A percentile compares a stretch with the other conserved stretches of the same genome.
Conservation (phyloP, 2,329 filamentous ascomycete species). For the Keithomyces neogunnii region DNA sequence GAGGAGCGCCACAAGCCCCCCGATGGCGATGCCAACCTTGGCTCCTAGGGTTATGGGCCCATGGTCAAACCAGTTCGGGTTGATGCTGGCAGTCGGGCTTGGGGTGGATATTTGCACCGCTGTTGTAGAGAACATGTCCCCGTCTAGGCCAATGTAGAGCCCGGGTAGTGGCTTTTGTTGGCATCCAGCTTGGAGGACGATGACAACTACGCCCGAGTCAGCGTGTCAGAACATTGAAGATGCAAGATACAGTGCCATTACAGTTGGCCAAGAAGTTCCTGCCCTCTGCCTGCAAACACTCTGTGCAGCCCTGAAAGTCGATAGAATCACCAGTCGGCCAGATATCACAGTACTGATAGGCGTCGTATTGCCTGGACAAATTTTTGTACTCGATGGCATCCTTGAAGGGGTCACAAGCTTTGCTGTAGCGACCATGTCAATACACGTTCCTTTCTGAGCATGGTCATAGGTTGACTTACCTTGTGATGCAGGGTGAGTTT, state of each 20-base stretch:
- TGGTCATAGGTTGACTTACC: slow-evolving; percentile 24
- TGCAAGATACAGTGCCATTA: slow-evolving; percentile 14
- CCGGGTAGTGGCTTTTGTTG: slow-evolving; percentile 40
- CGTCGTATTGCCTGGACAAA: slow-evolving; percentile 32
- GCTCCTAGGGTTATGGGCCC: slow-evolving; percentile 43
- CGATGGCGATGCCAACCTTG: slow-evolving; percentile 51
- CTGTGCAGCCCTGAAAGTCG: slow-evolving; percentile 32
- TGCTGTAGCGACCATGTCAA: slow-evolving; percentile 28
- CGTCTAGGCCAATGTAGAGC: slow-evolving; percentile 38
- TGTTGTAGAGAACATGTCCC: slow-evolving; percentile 41
- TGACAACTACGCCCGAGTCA: slow-evolving; percentile 29
- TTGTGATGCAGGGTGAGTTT: slow-evolving; percentile 42
- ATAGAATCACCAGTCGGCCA: slow-evolving; percentile 33
- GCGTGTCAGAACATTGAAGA: background rate
- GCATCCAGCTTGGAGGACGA: slow-evolving; percentile 47
- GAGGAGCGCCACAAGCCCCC: slow-evolving; percentile 39
- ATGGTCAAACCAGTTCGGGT: slow-evolving; percentile 29
- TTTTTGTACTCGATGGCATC: slow-evolving; percentile 40
- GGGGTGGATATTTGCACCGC: slow-evolving; percentile 43
- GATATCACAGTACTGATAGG: slow-evolving; percentile 45
- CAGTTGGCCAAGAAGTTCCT: slow-evolving; percentile 45
- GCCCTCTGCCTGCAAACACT: slow-evolving; percentile 34
- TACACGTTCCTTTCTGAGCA: background rate
- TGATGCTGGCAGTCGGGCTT: slow-evolving; percentile 28
- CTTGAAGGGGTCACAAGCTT: slow-evolving; percentile 42